These are phyloP conservation scores for Fusarium chlamydosporum DNA, from an alignment of 2,329 filamentous ascomycete genomes.

Conservation along the genomic window DNA sequence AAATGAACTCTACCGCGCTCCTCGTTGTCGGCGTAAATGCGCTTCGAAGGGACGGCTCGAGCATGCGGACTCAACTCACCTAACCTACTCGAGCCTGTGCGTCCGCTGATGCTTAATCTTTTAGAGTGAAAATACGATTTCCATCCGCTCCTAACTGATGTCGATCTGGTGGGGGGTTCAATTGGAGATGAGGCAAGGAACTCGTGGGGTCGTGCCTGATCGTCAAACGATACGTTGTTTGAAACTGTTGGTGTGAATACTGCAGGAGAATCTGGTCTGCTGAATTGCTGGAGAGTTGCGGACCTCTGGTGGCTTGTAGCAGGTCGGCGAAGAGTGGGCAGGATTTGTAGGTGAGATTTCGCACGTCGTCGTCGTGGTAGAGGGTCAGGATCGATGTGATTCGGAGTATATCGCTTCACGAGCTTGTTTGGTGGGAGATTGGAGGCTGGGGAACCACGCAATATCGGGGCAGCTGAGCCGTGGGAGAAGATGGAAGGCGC, in stretches of 20 bases:
- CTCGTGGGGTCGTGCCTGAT: conserved; percentile 52
- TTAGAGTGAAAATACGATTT: conserved; percentile 70
- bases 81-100: conserved; percentile 45
- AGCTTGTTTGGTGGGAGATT: conserved; percentile 78
- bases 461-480: conserved; percentile 75
- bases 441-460: conserved; percentile 55
- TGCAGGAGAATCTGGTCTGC: conserved; percentile 54
- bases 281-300: conserved; percentile 73
- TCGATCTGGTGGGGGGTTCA: conserved; percentile 40
- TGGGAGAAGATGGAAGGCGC: conserved; percentile 77
- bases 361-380: conserved; percentile 65
- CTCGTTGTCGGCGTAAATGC: conserved; percentile 48
- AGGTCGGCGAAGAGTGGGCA: conserved; percentile 77
- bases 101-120: conserved; percentile 50
- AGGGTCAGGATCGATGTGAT: conserved; percentile 61
- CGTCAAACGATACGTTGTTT: conserved; percentile 56
- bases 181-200: conserved; percentile 50
- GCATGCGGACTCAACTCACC: conserved; percentile 50
- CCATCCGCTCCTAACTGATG: conserved; percentile 57
- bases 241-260: conserved; percentile 46
- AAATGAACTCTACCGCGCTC: conserved; percentile 52
- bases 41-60: conserved; percentile 47
- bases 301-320: conserved; percentile 85
- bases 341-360: conserved; percentile 72
- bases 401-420: conserved; percentile 78